Percentiles rank a stretch among this genome's conserved stretches.
Evolutionary conservation across 176 grass and related monocot genomes (phyloP).

Genomic region (Triticum turgidum): DNA sequence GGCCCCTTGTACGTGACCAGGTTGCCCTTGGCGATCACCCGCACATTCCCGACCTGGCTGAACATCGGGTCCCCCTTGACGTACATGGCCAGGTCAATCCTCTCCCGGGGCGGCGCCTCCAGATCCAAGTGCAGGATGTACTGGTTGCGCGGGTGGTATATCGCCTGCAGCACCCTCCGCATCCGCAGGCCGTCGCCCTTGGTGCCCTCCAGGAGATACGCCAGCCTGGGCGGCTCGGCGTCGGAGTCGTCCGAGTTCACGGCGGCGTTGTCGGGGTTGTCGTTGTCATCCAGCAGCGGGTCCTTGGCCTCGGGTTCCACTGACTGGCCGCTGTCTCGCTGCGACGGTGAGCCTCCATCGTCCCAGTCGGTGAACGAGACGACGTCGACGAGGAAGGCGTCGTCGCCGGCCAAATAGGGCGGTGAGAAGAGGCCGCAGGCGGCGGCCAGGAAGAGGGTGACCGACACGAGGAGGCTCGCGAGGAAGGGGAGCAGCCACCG

Average conservation of each 20-base stretch:
- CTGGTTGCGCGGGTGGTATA: constrained; percentile 85
- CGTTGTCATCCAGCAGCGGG: not conserved
- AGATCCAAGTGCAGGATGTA: constrained; percentile 89
- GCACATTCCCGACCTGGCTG: constrained; percentile 66
- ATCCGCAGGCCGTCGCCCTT: constrained; percentile 88
- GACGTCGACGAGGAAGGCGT: constrained; percentile 56
- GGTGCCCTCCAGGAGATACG: constrained; percentile 88
- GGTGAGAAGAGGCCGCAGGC: constrained; percentile 72
- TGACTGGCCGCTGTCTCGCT: not conserved
- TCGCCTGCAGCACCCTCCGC: constrained; percentile 76
- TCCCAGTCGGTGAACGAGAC: constrained; percentile 56
- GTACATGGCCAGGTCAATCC: constrained; percentile 74
- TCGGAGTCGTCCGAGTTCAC: constrained; percentile 42
- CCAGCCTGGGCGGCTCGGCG: constrained; percentile 65
- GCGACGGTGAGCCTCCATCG: not conserved
- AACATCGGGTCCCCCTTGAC: constrained; percentile 71
- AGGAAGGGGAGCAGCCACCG: constrained; percentile 86
- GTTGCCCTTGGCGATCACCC: constrained; percentile 82
- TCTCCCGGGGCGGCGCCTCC: constrained; percentile 77
- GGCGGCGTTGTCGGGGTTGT: constrained; percentile 31
- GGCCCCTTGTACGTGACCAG: constrained; percentile 88
- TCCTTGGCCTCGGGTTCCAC: constrained; percentile 29
- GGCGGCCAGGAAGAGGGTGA: constrained; percentile 61
- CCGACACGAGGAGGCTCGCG: constrained; percentile 65
- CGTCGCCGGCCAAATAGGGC: constrained; percentile 16